These are phyloP conservation scores for Sugiyamaella lignohabitans DNA, from an alignment of 805 yeast species.

Conservation along the genomic window DNA sequence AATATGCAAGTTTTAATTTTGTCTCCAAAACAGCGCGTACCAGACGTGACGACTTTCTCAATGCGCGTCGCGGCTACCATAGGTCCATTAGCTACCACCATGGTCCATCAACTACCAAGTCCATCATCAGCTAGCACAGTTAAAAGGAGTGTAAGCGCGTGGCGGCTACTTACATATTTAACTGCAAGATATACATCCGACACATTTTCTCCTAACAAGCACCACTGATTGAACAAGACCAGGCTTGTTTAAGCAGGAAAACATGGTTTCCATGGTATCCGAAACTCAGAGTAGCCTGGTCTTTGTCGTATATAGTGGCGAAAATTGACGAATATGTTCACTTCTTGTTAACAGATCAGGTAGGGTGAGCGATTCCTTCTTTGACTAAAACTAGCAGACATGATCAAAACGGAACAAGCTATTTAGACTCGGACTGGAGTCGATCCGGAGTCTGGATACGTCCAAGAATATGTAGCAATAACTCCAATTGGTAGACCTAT, in stretches of 20 bases:
- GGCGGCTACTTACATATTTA: not conserved
- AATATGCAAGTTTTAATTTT: too few species aligned
- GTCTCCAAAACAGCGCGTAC: not conserved
- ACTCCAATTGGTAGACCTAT: too few species aligned
- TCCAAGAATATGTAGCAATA: too few species aligned
- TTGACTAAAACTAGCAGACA: not conserved
- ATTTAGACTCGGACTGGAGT: too few species aligned
- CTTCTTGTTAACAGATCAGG: not conserved
- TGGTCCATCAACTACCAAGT: not conserved
- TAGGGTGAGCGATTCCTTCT: not conserved
- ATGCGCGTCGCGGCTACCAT: too few species aligned
- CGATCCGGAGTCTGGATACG: too few species aligned
- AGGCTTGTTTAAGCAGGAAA: too few species aligned
- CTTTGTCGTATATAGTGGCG: not conserved
- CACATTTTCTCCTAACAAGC: not conserved
- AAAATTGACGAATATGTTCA: not conserved
- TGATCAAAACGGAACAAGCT: too few species aligned
- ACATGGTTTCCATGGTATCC: not conserved
- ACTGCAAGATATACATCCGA: not conserved
- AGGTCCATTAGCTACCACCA: too few species aligned
- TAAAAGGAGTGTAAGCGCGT: too few species aligned
- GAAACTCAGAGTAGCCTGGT: not conserved
- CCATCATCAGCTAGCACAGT: not conserved
- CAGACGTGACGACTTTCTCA: too few species aligned
- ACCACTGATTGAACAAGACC: conserved; percentile 1